These are phyloP conservation scores for Fonsecaea multimorphosa DNA, from an alignment of 2,329 filamentous ascomycete species.

Conservation along the genomic window DNA sequence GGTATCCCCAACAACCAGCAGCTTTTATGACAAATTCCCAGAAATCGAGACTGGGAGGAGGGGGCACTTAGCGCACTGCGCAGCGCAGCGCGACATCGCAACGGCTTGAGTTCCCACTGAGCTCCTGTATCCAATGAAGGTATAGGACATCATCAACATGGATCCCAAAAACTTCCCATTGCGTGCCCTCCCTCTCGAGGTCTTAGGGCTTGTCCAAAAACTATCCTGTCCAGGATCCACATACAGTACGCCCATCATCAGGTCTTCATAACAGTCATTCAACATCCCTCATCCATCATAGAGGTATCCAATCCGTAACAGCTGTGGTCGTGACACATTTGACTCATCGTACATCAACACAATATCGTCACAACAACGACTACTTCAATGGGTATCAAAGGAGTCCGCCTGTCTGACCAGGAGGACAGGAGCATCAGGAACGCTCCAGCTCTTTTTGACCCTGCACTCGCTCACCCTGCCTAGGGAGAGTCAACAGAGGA, in stretches of 20 bases:
- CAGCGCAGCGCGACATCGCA: not conserved
- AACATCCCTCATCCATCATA: constrained; percentile 3
- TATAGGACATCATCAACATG: not conserved
- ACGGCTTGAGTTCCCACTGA: not conserved
- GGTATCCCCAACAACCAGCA: no score
- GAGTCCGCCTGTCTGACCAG: not conserved
- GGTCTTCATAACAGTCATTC: constrained; percentile 3
- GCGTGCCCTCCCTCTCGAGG: not conserved
- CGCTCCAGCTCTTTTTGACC: not conserved
- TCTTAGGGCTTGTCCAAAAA: not conserved
- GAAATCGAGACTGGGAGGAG: no score
- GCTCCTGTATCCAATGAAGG: not conserved
- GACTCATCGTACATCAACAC: constrained; percentile 4
- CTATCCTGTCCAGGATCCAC: not conserved
- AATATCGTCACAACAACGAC: not conserved
- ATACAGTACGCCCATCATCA: not conserved
- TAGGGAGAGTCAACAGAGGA: not conserved
- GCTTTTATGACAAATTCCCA: no score
- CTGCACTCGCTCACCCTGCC: not conserved
- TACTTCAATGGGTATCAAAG: constrained; percentile 1
- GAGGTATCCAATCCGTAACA: constrained; percentile 6
- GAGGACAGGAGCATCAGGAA: not conserved
- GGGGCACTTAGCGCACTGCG: not conserved
- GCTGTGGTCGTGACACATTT: not conserved
- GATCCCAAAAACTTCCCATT: not conserved